Conservation (phyloP, 2,329 filamentous ascomycete species). For the Neonectria neomacrospora region DNA sequence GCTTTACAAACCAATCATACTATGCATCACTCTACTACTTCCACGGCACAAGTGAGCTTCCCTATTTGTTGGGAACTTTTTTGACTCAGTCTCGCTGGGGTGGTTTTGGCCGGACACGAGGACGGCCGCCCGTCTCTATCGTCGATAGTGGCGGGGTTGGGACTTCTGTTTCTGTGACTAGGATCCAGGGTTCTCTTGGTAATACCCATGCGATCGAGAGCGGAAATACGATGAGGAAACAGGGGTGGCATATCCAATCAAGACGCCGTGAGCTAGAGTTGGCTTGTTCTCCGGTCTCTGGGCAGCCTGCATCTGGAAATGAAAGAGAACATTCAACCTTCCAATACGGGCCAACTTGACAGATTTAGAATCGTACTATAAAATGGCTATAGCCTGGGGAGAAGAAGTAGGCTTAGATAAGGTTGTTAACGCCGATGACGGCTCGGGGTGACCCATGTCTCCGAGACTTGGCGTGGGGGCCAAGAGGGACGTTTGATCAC, state of each 20-base stretch:
- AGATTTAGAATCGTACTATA: background rate
- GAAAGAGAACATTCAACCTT: background rate
- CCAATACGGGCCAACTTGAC: background rate
- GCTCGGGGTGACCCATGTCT: slow-evolving; percentile 1
- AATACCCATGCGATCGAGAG: slow-evolving; percentile 6
- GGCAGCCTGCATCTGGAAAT: background rate
- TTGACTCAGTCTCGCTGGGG: background rate
- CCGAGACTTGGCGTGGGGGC: background rate
- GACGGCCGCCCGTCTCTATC: background rate
- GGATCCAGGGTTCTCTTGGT: background rate
- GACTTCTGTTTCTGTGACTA: slow-evolving; percentile 20
- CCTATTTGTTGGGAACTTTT: slow-evolving; percentile 18
- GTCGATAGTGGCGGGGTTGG: background rate
- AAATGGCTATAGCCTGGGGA: background rate
- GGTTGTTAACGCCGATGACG: slow-evolving; percentile 13
- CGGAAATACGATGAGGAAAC: slow-evolving; percentile 2
- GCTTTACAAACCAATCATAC: background rate
- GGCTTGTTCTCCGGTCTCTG: background rate
- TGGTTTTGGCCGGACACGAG: slow-evolving; percentile 13
- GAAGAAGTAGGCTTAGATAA: slow-evolving; percentile 5
- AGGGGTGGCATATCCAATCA: background rate
- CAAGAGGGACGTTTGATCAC: background rate
- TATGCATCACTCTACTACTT: background rate
- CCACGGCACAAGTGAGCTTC: slow-evolving; percentile 12
- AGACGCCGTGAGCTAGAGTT: background rate